phyloP scores from a whole-genome alignment of 164 flowering plant genomes.

The Euptelea pleiosperma region DNA sequence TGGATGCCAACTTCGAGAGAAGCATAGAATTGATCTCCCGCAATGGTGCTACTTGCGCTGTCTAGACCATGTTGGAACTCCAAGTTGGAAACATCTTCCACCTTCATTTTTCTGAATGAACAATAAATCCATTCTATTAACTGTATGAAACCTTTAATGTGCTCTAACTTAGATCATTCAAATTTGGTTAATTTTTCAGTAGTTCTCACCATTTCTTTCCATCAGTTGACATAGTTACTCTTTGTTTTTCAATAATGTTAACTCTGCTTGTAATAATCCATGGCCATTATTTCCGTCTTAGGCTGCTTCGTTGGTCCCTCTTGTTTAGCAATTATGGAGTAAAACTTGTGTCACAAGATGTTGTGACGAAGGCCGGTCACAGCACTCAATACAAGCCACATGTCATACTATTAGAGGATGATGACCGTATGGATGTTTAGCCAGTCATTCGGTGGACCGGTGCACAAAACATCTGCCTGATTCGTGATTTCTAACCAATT shows the following conservation, averaged over 20 bases:
- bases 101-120: too few relatives aligned
- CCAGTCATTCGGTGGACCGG: too few relatives aligned
- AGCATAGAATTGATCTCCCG: too few relatives aligned
- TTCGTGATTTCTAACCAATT: too few relatives aligned
- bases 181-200: background rate
- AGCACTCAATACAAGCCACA: too few relatives aligned
- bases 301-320: conserved; percentile 75
- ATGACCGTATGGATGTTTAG: too few relatives aligned
- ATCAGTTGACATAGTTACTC: background rate
- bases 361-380: too few relatives aligned
- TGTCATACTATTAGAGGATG: too few relatives aligned
- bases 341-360: too few relatives aligned
- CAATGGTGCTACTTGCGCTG: background rate
- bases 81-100: background rate
- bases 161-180: background rate
- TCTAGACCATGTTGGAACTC: background rate
- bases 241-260: conserved; percentile 1
- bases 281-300: conserved; percentile 23
- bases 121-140: background rate
- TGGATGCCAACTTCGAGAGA: background rate
- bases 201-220: background rate
- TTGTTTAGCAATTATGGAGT: too few relatives aligned
- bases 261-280: background rate
- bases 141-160: background rate
- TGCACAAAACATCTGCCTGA: too few relatives aligned